These are phyloP conservation scores for Trebouxiophyceae sp. DNA, from an alignment of 163 green algal genomes.

Conservation along the genomic window DNA sequence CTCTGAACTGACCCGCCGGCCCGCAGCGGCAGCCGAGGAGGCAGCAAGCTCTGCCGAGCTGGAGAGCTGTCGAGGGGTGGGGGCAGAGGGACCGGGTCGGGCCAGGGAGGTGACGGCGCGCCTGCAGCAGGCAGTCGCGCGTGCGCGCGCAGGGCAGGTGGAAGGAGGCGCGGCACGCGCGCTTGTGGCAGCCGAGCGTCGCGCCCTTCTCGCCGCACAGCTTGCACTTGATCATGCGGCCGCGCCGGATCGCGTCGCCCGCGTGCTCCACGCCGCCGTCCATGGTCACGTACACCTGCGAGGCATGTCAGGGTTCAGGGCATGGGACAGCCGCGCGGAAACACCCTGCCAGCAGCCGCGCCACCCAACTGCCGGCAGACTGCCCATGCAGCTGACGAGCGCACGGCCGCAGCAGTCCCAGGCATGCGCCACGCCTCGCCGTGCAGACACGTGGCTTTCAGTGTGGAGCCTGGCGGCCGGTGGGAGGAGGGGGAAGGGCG, in stretches of 20 bases:
- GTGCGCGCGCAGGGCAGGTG: conserved; percentile 45
- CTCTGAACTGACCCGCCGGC: too few relatives aligned
- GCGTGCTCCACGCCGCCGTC: conserved; percentile 18
- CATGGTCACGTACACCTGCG: conserved; percentile 15
- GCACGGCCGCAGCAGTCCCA: too few relatives aligned
- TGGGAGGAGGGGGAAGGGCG: too few relatives aligned
- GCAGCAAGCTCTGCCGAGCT: too few relatives aligned
- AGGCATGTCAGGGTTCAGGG: background rate
- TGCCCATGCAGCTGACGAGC: too few relatives aligned
- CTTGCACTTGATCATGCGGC: conserved; percentile 46
- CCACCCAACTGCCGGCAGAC: too few relatives aligned
- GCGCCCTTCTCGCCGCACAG: conserved; percentile 43
- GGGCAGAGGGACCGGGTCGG: background rate
- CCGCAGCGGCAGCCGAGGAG: too few relatives aligned
- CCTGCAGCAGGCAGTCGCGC: conserved; percentile 29
- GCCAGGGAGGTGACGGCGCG: conserved; percentile 3
- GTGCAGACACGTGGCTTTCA: too few relatives aligned
- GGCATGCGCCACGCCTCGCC: too few relatives aligned
- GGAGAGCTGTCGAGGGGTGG: too few relatives aligned
- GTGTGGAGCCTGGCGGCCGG: too few relatives aligned
- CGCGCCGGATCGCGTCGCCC: conserved; percentile 37
- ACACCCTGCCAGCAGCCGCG: background rate
- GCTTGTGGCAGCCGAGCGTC: conserved; percentile 48
- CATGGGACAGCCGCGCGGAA: background rate
- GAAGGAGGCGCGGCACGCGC: conserved; percentile 35